Conservation (phyloP, 2,329 filamentous ascomycete genomes). For the Dactylellina leptospora region DNA sequence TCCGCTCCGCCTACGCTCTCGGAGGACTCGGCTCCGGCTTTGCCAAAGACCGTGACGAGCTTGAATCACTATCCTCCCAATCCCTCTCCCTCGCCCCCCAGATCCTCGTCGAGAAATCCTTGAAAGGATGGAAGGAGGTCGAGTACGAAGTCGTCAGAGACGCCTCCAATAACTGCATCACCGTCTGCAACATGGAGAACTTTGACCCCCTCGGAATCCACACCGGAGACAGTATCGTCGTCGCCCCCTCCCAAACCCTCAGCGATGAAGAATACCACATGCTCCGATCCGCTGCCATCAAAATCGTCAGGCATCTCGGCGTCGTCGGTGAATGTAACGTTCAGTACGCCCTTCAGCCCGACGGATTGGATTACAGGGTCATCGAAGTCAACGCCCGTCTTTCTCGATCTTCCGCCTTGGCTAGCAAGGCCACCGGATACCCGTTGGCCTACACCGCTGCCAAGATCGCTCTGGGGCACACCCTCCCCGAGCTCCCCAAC, state of each 20-base stretch:
- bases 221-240: constrained; percentile 98
- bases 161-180: constrained; percentile 98
- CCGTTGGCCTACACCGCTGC: constrained; percentile 96
- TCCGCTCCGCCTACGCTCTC: constrained; percentile 93
- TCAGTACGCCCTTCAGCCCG: constrained; percentile 94
- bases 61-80: constrained; percentile 89
- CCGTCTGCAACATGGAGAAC: constrained; percentile 99
- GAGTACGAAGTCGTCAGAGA: constrained; percentile 99
- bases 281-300: constrained; percentile 96
- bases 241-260: constrained; percentile 94
- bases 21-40: constrained; percentile 97
- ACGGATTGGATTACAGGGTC: constrained; percentile 96
- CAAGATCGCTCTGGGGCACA: constrained; percentile 97
- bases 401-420: constrained; percentile 93
- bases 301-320: constrained; percentile 95
- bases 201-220: constrained; percentile 97
- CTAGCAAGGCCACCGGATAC: constrained; percentile 97
- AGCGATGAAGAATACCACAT: constrained; percentile 99
- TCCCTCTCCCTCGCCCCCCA: constrained; percentile 94
- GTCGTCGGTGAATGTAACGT: constrained; percentile 99
- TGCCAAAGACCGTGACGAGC: constrained; percentile 90
- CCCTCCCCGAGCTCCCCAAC: constrained; percentile 92
- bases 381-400: constrained; percentile 99
- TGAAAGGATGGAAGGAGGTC: constrained; percentile 99
- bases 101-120: constrained; percentile 96